Evolutionary conservation across 176 grass and related monocot species (phyloP).

Genomic region (Phoenix roebelenii): DNA sequence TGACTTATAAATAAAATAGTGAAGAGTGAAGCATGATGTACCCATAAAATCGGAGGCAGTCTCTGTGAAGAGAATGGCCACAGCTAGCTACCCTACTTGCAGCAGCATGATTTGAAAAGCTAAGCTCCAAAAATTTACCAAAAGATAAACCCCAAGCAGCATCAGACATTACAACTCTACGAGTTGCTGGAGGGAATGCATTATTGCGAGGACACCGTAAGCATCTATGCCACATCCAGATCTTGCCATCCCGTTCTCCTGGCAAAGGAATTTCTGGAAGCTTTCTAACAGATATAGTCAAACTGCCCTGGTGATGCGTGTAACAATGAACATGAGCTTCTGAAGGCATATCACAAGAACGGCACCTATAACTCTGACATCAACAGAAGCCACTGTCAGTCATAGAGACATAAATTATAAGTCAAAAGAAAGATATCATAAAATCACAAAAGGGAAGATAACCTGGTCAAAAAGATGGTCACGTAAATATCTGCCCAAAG

Average conservation of each 20-base stretch:
- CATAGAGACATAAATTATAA: conserved; percentile 2
- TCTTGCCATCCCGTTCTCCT: conserved; percentile 77
- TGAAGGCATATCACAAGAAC: conserved; percentile 75
- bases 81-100: conserved; percentile 89
- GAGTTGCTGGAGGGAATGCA: conserved; percentile 84
- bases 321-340: conserved; percentile 97
- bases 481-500: conserved; percentile 78
- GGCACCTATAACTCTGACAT: conserved; percentile 51
- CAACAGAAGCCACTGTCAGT: not conserved
- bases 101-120: conserved; percentile 90
- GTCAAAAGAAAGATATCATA: conserved; percentile 1
- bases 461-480: conserved; percentile 93
- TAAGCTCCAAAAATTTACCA: conserved; percentile 98
- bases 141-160: conserved; percentile 97
- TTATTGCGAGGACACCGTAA: conserved; percentile 72
- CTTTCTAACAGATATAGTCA: conserved; percentile 95
- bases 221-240: conserved; percentile 99
- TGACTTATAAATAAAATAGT: too few relatives aligned
- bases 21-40: conserved; percentile 19
- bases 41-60: conserved; percentile 95
- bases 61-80: conserved; percentile 91
- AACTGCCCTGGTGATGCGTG: conserved; percentile 79
- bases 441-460: conserved; percentile 4
- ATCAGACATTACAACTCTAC: conserved; percentile 83
- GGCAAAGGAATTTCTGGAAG: conserved; percentile 51